A percentile compares a stretch with the other conserved stretches of the same genome.
Evolutionary conservation across 306 rosid genomes (phyloP).

Genomic region (Castanea mollissima): DNA sequence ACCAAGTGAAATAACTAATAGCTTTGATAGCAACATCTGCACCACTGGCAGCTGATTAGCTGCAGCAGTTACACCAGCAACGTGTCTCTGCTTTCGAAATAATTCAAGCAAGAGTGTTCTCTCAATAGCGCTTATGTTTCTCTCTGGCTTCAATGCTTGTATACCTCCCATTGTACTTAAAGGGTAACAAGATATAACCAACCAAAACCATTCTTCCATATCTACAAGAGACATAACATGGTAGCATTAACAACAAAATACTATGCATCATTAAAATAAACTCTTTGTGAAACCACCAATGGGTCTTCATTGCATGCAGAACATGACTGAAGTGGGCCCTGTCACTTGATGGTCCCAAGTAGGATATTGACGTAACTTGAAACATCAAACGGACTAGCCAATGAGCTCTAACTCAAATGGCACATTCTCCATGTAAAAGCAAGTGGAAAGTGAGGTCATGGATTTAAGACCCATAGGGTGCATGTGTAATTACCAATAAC

Average conservation of each 20-base stretch:
- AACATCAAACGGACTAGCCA: not conserved
- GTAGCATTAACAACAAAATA: constrained; percentile 22
- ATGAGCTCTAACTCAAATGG: too few species aligned
- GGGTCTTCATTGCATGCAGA: not conserved
- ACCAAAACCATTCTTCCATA: constrained; percentile 81
- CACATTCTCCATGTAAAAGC: too few species aligned
- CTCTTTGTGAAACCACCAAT: constrained; percentile 7
- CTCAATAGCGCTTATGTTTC: constrained; percentile 57
- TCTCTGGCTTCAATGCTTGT: constrained; percentile 53
- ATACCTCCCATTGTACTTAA: constrained; percentile 50
- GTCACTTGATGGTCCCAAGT: not conserved
- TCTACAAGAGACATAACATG: constrained; percentile 47
- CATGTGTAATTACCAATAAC: too few species aligned
- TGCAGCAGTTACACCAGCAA: constrained; percentile 49
- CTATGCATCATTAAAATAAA: constrained; percentile 15
- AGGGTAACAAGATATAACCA: constrained; percentile 87
- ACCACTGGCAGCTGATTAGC: constrained; percentile 62
- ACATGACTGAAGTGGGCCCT: not conserved
- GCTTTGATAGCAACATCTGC: constrained; percentile 78
- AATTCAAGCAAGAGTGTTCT: constrained; percentile 60
- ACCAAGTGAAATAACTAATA: constrained; percentile 76
- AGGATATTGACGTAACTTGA: not conserved
- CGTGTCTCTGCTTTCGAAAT: constrained; percentile 76
- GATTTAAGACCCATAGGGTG: too few species aligned
- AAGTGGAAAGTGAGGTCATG: too few species aligned